Evolutionary conservation across 305 asterid genomes (phyloP), one percentile per base, ranked within the genome.

Genomic region (Fraxinus dipetala): DNA sequence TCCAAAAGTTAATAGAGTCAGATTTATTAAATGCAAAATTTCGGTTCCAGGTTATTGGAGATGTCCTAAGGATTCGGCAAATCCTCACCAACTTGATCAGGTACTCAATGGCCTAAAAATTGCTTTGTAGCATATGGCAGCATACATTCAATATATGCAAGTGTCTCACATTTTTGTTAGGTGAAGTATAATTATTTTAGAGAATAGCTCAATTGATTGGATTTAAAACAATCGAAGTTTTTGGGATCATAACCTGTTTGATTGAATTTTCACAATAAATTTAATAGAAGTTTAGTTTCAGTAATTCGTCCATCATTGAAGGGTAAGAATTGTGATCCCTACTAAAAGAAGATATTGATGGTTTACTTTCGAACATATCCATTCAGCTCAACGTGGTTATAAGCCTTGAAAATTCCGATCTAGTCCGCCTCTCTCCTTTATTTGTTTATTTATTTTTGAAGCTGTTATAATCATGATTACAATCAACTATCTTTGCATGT

Each of bases 31-130:
- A 75, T 56, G 79, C 28, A 65, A 75, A 26, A 51, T 63, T 16
- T 75, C 31, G 48, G 34, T 31, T 87, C 84, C 92, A 95, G 98
- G 95, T 95, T 28, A 83, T 90, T 20, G 98, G 98, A 67, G 98
- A 95, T 86, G 98, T 95, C 43, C 84, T 93, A 69, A 87, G 98
- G 87, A 94, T 95, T 87, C 97, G 98, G 76, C 98, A 95, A 84
- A 95, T 95, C 45, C 97, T 95, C 43, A 95, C 98, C 30, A 95
- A 95, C 89, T 86, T 95, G 89, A 89, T 95, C 87, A 95, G 98
- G 98, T 95, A 90, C 78, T 67, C 35, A 78, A 54, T 43, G 38
- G 28, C 74, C 5, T 13, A 76, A 54, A 43, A 14, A 63, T 34
- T 69, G 75, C 72, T 36, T 79, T 56, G 8, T 16, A 45, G 56